These are phyloP conservation scores for Calonectria pauciramosa DNA, from an alignment of 2,329 filamentous ascomycete genomes.

Conservation along the genomic window DNA sequence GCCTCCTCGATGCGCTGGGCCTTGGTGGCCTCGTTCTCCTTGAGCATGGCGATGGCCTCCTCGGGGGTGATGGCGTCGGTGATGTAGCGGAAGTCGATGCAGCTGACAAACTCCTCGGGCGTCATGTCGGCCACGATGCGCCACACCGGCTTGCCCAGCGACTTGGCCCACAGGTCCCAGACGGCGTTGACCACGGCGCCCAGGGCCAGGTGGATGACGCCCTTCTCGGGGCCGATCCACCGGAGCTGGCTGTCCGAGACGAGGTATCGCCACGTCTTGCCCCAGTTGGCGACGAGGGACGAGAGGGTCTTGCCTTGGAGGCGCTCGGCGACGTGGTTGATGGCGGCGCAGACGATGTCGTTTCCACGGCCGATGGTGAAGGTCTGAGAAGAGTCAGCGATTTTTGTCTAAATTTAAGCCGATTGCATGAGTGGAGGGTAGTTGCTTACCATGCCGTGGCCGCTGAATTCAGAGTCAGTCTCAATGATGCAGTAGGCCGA, in stretches of 20 bases:
- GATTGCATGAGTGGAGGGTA: neutral
- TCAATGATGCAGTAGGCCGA: slow-evolving; percentile 93
- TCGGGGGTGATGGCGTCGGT: slow-evolving; percentile 92
- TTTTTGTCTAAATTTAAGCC: neutral
- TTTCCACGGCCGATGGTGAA: slow-evolving; percentile 93
- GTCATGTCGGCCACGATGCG: slow-evolving; percentile 90
- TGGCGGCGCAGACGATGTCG: slow-evolving; percentile 90
- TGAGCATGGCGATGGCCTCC: slow-evolving; percentile 81
- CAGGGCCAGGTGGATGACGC: slow-evolving; percentile 92
- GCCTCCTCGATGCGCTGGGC: slow-evolving; percentile 80
- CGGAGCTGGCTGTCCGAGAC: slow-evolving; percentile 91
- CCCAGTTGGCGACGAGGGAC: slow-evolving; percentile 85
- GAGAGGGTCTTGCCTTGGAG: slow-evolving; percentile 82
- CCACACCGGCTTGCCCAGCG: slow-evolving; percentile 89
- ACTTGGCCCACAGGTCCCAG: slow-evolving; percentile 97
- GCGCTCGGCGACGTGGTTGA: slow-evolving; percentile 82
- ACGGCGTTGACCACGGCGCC: slow-evolving; percentile 91
- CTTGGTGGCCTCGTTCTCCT: slow-evolving; percentile 76
- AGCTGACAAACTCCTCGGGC: slow-evolving; percentile 86
- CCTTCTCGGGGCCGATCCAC: slow-evolving; percentile 96
- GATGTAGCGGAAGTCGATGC: slow-evolving; percentile 96
- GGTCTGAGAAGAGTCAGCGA: slow-evolving; percentile 57
- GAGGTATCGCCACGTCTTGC: slow-evolving; percentile 91
- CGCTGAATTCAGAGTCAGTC: slow-evolving; percentile 79
- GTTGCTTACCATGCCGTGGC: slow-evolving; percentile 80